These are phyloP conservation scores for Boletus rufocinnamomeus DNA, from an alignment of 768 basidiomycete species.

Conservation along the genomic window DNA sequence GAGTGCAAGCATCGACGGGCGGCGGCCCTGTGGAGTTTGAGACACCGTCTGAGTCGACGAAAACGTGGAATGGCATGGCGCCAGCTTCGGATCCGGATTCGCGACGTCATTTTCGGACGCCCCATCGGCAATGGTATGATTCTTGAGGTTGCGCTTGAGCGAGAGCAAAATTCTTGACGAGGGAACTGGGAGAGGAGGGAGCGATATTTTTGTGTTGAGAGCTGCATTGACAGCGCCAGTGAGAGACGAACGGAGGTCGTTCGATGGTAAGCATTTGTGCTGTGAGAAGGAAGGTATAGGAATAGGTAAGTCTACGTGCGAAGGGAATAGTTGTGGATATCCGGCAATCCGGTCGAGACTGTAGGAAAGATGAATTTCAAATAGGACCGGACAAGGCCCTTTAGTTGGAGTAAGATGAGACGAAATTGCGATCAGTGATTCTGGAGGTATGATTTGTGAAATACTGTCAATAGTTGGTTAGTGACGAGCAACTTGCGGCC, in stretches of 20 bases:
- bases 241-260: conserved; percentile 20
- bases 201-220: conserved; percentile 20
- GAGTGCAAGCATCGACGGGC: conserved; percentile 16
- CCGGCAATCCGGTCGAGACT: conserved; percentile 37
- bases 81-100: conserved; percentile 1
- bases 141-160: conserved; percentile 24
- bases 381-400: conserved; percentile 34
- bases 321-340: conserved; percentile 46
- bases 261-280: conserved; percentile 10
- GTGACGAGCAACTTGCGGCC: background rate
- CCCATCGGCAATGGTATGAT: background rate
- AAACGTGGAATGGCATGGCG: conserved; percentile 1
- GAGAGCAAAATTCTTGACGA: conserved; percentile 23
- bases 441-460: conserved; percentile 57
- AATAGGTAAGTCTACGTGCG: conserved; percentile 39
- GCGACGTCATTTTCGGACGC: background rate
- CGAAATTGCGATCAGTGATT: conserved; percentile 46
- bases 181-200: conserved; percentile 21
- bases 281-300: conserved; percentile 21
- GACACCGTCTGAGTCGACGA: conserved; percentile 2
- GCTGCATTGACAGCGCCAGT: conserved; percentile 27
- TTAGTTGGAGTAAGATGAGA: conserved; percentile 32
- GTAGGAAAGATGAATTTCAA: conserved; percentile 36
- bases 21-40: conserved; percentile 3
- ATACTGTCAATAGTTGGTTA: conserved; percentile 38